Base-by-base conservation (phyloP, 1,139 yeast genomes). In the Starmera stellimalicola region DNA sequence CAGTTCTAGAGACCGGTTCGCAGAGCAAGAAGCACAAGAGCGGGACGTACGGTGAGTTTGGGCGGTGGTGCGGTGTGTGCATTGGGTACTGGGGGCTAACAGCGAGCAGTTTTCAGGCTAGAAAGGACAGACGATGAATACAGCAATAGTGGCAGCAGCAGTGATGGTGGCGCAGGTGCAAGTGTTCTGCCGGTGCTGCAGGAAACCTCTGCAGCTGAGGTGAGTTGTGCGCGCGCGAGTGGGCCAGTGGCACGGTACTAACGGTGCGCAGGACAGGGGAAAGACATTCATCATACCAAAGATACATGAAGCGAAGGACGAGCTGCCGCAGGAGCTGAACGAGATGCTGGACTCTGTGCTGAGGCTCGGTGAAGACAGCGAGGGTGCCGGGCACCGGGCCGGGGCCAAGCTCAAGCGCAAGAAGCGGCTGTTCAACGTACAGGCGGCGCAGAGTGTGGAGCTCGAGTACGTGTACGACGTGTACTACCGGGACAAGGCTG, bases 391-490 rank as follows among this genome's bases (percentile, higher is more conserved):
- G 23, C 22, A 37, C 5, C 19, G 29, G 44, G 50, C 34, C 46
- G 42, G 35, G 45, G 48, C 33, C 45, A 47, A 26, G 37, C 38
- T 32, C 37, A 48, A 22, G 42, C 42, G 30, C 40, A 48, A 36
- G 48, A 46, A 16, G 44, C 51, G 26, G 38, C 41, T 42, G 43
- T 43, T 37, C 38, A 51, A 31, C 19, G 19, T 10, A 12, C 18
- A 6, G 11, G 16, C 16, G 7, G 14, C 25, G 12, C 7, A 18
- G 6, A 27, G 42, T 17, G 19, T 41, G 10, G 64, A 65, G n/a
- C 65, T 71, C 14, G 94, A 82, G 25, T 88, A 83, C 45, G 97
- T 88, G 15, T 91, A 85, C 51, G 98, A 88, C 58, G 87, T 88
- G 15, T 88, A 88, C 67, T 63, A 72, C 58, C 56, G 84, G 43